phyloP scores from a whole-genome alignment of 164 flowering plant species.

The Piper betle region DNA sequence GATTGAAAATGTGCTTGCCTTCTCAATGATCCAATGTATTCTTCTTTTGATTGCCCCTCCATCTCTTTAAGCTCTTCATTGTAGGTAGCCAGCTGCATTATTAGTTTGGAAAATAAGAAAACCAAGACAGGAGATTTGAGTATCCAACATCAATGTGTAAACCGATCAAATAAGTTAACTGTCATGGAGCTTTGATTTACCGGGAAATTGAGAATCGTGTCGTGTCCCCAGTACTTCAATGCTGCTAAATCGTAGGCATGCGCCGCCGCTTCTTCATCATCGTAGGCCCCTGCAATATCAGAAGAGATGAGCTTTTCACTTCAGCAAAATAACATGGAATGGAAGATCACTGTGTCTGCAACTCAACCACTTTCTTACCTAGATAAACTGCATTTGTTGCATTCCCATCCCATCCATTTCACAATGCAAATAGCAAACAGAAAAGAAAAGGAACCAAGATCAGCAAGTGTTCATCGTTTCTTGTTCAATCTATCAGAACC shows the following conservation, averaged over 20 bases:
- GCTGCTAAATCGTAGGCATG: conserved; percentile 95
- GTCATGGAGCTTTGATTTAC: too few relatives aligned
- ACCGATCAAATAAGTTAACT: too few relatives aligned
- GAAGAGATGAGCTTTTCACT: too few relatives aligned
- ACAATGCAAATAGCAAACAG: not conserved
- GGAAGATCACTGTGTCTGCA: not conserved
- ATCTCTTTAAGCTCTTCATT: conserved; percentile 57
- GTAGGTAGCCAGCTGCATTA: conserved; percentile 46
- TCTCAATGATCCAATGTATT: conserved; percentile 86
- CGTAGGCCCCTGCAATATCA: conserved; percentile 63
- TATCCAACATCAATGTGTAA: not conserved
- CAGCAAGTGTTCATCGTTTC: not conserved
- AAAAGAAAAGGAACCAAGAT: not conserved
- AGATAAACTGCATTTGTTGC: conserved; percentile 52
- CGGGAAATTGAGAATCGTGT: conserved; percentile 79
- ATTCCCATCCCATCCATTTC: conserved; percentile 12
- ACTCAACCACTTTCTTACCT: conserved; percentile 25
- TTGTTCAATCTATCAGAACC: too few relatives aligned
- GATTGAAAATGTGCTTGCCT: conserved; percentile 32
- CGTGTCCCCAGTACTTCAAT: conserved; percentile 86
- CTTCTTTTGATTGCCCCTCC: conserved; percentile 81
- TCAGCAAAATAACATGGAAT: not conserved
- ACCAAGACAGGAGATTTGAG: not conserved
- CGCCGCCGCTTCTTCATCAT: conserved; percentile 88
- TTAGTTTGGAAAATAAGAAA: too few relatives aligned